Percentiles rank a stretch among this genome's conserved stretches.
These are phyloP conservation scores for Moringa oleifera DNA, from an alignment of 345 rosid species.

Conservation along the genomic window DNA sequence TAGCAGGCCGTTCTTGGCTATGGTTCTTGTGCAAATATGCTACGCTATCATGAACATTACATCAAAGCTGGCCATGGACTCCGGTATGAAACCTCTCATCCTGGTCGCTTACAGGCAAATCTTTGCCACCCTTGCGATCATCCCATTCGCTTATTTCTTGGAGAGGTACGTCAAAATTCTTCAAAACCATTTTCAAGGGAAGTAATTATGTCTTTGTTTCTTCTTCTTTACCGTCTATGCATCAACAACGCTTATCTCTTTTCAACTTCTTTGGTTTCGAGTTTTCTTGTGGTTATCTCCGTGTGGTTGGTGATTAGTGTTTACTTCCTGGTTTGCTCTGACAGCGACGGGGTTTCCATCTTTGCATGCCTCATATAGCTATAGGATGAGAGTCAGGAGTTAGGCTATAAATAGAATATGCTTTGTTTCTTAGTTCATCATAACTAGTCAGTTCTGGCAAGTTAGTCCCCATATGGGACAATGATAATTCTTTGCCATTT, in stretches of 20 bases:
- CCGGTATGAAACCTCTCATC: slow-evolving; percentile 78
- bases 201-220: neutral
- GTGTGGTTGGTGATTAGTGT: neutral
- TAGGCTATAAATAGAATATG: too few species aligned
- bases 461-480: too few species aligned
- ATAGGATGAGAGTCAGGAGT: too few species aligned
- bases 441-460: too few species aligned
- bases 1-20: slow-evolving; percentile 59
- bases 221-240: neutral
- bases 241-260: too few species aligned
- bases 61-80: slow-evolving; percentile 84
- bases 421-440: too few species aligned
- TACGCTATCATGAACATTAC: slow-evolving; percentile 85
- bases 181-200: neutral
- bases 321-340: too few species aligned
- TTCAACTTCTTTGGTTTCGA: too few species aligned
- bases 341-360: too few species aligned
- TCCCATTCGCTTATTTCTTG: slow-evolving; percentile 62
- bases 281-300: neutral
- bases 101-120: slow-evolving; percentile 79
- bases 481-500: too few species aligned
- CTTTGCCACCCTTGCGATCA: slow-evolving; percentile 61
- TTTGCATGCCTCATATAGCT: too few species aligned
- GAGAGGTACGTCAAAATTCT: slow-evolving; percentile 48
- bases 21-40: slow-evolving; percentile 70